A percentile compares a stretch with the other conserved stretches of the same genome.
Evolutionary conservation across 2,329 filamentous ascomycete genomes (phyloP).

Genomic region (Pseudopithomyces chartarum): DNA sequence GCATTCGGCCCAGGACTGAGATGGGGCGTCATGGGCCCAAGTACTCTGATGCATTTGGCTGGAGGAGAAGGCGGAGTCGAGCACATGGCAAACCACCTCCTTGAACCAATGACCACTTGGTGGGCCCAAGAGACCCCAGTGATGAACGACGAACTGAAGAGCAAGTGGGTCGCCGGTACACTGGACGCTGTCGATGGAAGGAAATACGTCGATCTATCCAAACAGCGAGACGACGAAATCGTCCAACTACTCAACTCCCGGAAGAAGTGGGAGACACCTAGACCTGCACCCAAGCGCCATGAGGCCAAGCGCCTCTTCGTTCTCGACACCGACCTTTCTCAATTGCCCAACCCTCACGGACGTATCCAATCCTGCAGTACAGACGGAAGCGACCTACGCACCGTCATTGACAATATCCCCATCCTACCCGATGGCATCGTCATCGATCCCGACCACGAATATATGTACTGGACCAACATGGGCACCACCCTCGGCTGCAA

Average conservation of each 20-base stretch:
- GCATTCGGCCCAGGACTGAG: constrained; percentile 19
- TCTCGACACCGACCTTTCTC: constrained; percentile 11
- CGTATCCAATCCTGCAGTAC: constrained; percentile 20
- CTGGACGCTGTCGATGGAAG: constrained; percentile 15
- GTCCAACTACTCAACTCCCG: constrained; percentile 18
- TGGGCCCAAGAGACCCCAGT: constrained; percentile 19
- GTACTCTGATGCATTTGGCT: constrained; percentile 18
- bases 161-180: constrained; percentile 22
- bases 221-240: constrained; percentile 22
- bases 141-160: constrained; percentile 19
- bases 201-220: constrained; percentile 13
- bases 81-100: constrained; percentile 21
- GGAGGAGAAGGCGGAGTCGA: constrained; percentile 22
- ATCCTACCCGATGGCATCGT: constrained; percentile 35
- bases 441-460: constrained; percentile 12
- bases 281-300: constrained; percentile 7
- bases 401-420: constrained; percentile 2
- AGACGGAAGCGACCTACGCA: constrained; percentile 11
- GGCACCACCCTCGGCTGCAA: constrained; percentile 20
- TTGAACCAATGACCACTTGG: constrained; percentile 23
- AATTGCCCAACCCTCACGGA: constrained; percentile 9
- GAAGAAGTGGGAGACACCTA: constrained; percentile 14
- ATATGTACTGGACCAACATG: constrained; percentile 35
- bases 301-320: constrained; percentile 11
- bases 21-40: constrained; percentile 26